Evolutionary conservation across 305 asterid genomes (phyloP).

Genomic region (Fraxinus albicans): DNA sequence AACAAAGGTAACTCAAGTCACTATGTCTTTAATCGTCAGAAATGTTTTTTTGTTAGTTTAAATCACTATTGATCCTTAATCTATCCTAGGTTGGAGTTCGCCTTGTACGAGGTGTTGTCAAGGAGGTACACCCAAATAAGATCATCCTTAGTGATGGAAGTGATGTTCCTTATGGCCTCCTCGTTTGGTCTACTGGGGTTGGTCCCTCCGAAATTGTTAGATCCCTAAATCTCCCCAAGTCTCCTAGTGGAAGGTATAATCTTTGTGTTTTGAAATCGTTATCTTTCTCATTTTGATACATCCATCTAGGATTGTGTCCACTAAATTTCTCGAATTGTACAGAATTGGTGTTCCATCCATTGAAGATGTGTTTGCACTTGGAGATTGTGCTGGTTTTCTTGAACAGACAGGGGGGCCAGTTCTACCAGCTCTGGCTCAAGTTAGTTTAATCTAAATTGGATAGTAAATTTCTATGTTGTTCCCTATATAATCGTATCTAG

Average conservation of each 20-base stretch:
- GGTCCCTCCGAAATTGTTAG: slow-evolving; percentile 73
- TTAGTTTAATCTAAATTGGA: not conserved
- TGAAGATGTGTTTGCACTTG: slow-evolving; percentile 79
- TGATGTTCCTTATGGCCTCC: slow-evolving; percentile 85
- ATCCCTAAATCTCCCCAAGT: slow-evolving; percentile 64
- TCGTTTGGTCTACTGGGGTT: slow-evolving; percentile 91
- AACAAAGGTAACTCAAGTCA: slow-evolving; percentile 54
- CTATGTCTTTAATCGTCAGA: not conserved
- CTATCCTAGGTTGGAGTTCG: slow-evolving; percentile 68
- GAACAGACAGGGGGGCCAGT: slow-evolving; percentile 71
- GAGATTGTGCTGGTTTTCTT: slow-evolving; percentile 88
- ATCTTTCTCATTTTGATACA: not conserved
- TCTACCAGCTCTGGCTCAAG: slow-evolving; percentile 95
- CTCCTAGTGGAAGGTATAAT: slow-evolving; percentile 85
- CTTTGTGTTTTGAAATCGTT: not conserved
- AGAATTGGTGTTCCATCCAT: slow-evolving; percentile 77
- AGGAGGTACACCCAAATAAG: slow-evolving; percentile 66
- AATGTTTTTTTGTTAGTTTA: not conserved
- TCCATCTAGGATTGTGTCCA: not conserved
- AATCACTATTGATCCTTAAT: not conserved
- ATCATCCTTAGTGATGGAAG: slow-evolving; percentile 83
- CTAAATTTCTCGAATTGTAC: not conserved
- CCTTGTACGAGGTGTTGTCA: slow-evolving; percentile 84
- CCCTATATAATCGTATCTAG: too few species aligned
- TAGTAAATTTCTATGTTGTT: not conserved